Percentiles rank a stretch among this genome's conserved stretches.
phyloP scores from a whole-genome alignment of 1,284 basidiomycete genomes.

The Polyporus tsugae region DNA sequence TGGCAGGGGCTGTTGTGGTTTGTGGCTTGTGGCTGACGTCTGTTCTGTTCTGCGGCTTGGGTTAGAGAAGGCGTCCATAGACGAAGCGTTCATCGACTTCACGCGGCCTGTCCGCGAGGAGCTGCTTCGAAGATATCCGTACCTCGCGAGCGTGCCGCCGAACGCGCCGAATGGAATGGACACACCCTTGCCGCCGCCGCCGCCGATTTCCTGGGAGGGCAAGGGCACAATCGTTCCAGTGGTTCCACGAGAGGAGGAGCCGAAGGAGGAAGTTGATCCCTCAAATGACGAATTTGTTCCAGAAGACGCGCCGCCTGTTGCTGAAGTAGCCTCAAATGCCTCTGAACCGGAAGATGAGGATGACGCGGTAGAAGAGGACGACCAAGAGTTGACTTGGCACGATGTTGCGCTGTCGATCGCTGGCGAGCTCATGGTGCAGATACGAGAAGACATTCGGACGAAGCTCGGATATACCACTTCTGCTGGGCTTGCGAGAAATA shows the following conservation, averaged over 20 bases:
- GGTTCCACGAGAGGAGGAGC: slow-evolving; percentile 38
- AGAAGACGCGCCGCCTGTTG: neutral
- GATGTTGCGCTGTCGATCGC: slow-evolving; percentile 92
- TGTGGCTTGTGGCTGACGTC: neutral
- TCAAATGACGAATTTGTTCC: slow-evolving; percentile 15
- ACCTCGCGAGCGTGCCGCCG: slow-evolving; percentile 74
- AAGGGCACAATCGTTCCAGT: slow-evolving; percentile 79
- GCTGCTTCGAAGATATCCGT: slow-evolving; percentile 78
- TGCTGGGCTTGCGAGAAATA: slow-evolving; percentile 94
- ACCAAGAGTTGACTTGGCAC: slow-evolving; percentile 75
- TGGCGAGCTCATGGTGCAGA: slow-evolving; percentile 87
- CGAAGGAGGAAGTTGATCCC: slow-evolving; percentile 18
- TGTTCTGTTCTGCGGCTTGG: slow-evolving; percentile 54
- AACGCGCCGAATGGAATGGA: slow-evolving; percentile 80
- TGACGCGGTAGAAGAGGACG: slow-evolving; percentile 41
- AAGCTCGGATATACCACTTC: slow-evolving; percentile 94
- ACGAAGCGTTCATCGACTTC: slow-evolving; percentile 92
- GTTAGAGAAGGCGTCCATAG: slow-evolving; percentile 85
- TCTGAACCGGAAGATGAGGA: slow-evolving; percentile 28
- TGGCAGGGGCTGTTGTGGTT: neutral
- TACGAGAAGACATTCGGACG: slow-evolving; percentile 72
- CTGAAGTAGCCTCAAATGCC: slow-evolving; percentile 19
- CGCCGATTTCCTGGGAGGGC: slow-evolving; percentile 71
- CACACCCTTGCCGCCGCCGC: slow-evolving; percentile 83
- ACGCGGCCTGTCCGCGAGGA: slow-evolving; percentile 79